phyloP scores from a whole-genome alignment of 495 filamentous ascomycete genomes.

The Clavariopsis aquatica region DNA sequence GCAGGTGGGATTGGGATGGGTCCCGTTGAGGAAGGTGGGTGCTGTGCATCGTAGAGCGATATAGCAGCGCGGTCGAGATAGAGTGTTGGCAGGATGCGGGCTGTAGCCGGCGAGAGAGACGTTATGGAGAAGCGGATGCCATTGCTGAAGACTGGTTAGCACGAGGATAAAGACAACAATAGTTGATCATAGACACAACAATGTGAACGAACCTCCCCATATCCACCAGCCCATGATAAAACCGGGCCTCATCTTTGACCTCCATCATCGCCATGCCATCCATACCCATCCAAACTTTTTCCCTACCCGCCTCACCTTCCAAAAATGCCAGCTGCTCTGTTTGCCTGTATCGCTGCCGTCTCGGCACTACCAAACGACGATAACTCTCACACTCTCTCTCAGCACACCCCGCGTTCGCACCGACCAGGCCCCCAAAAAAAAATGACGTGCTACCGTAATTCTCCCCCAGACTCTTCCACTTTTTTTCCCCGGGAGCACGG shows the following conservation, averaged over 20 bases:
- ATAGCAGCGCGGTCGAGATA: constrained; percentile 77
- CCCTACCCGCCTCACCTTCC: not conserved
- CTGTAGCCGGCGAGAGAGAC: constrained; percentile 66
- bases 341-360: not conserved
- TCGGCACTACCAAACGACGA: no score
- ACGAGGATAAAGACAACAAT: not conserved
- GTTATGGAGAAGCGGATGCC: constrained; percentile 93
- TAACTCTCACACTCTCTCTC: no score
- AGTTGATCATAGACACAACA: no score
- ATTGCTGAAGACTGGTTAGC: constrained; percentile 61
- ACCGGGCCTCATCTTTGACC: constrained; percentile 1
- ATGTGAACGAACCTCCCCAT: constrained; percentile 41
- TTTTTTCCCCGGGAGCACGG: no score
- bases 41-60: constrained; percentile 87
- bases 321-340: not conserved
- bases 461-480: no score
- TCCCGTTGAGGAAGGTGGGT: constrained; percentile 47
- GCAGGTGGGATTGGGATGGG: constrained; percentile 59
- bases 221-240: constrained; percentile 38
- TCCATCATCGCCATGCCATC: constrained; percentile 10
- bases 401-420: no score
- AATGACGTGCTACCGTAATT: no score
- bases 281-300: not conserved
- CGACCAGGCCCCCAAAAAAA: no score
- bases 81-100: constrained; percentile 72